A percentile compares a stretch with the other conserved stretches of the same genome.
Conservation (phyloP, 192 early-diverging fungal species). For the Backusella tarrabulga region DNA sequence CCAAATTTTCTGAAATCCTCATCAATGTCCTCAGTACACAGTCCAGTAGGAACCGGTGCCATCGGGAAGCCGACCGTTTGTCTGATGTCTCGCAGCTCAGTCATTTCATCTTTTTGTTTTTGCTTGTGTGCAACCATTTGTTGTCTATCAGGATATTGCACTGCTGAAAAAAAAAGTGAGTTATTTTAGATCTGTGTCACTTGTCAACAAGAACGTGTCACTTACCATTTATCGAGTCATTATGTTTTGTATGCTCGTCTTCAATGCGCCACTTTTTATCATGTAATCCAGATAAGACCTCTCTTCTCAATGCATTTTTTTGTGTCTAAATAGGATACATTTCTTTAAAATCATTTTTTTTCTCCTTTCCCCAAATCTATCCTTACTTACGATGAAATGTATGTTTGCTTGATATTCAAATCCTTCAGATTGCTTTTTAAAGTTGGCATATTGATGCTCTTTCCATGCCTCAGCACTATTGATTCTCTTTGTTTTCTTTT, state of each 20-base stretch:
- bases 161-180: background rate
- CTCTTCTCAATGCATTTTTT: conserved; percentile 32
- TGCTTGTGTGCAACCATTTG: conserved; percentile 38
- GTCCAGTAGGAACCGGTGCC: conserved; percentile 27
- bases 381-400: conserved; percentile 35
- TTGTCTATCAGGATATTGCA: conserved; percentile 30
- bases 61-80: conserved; percentile 43
- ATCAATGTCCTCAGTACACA: conserved; percentile 33
- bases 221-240: conserved; percentile 29
- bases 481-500: conserved; percentile 46
- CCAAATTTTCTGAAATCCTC: conserved; percentile 44
- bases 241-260: conserved; percentile 28
- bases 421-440: conserved; percentile 38
- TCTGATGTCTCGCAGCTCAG: conserved; percentile 41
- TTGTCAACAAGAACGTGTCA: background rate
- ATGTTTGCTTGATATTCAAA: conserved; percentile 49
- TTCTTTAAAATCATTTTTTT: background rate
- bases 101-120: conserved; percentile 32
- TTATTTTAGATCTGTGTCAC: background rate
- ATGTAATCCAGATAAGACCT: conserved; percentile 25
- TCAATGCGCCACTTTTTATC: conserved; percentile 33
- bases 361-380: too few species aligned
- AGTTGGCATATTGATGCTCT: conserved; percentile 41
- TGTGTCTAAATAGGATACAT: conserved; percentile 14
- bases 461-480: conserved; percentile 44